These are phyloP conservation scores for Talaromyces sp. DNA, from an alignment of 2,329 filamentous ascomycete species.

Conservation along the genomic window DNA sequence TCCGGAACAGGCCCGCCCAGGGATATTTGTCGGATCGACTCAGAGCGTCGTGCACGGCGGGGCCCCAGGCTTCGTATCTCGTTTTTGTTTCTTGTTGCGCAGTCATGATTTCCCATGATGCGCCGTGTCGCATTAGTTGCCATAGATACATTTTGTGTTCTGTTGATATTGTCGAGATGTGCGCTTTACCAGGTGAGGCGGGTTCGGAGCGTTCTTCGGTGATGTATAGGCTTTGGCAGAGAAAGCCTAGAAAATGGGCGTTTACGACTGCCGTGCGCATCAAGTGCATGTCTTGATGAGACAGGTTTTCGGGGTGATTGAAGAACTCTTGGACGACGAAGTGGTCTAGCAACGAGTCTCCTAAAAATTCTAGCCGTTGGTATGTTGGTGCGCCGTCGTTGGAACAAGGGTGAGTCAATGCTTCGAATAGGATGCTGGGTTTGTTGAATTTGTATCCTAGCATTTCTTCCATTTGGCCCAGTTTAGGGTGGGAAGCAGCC, in stretches of 20 bases:
- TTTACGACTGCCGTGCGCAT: slow-evolving; percentile 74
- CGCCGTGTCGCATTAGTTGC: slow-evolving; percentile 62
- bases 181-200: slow-evolving; percentile 18
- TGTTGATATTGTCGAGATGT: slow-evolving; percentile 21
- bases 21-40: slow-evolving; percentile 57
- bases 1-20: slow-evolving; percentile 64
- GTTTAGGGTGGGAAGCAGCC: slow-evolving; percentile 39
- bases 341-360: slow-evolving; percentile 78
- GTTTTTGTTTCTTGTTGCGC: slow-evolving; percentile 43
- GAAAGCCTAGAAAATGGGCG: slow-evolving; percentile 70
- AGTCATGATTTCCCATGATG: slow-evolving; percentile 41
- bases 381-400: slow-evolving; percentile 51
- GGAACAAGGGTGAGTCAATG: slow-evolving; percentile 70
- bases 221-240: slow-evolving; percentile 55
- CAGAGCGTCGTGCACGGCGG: slow-evolving; percentile 49
- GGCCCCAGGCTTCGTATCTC: slow-evolving; percentile 48
- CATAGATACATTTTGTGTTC: slow-evolving; percentile 51
- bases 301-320: slow-evolving; percentile 35
- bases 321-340: slow-evolving; percentile 64
- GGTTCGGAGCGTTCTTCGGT: slow-evolving; percentile 18
- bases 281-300: slow-evolving; percentile 64
- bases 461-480: slow-evolving; percentile 54
- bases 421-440: slow-evolving; percentile 65
- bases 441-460: slow-evolving; percentile 68
- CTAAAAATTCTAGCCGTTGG: slow-evolving; percentile 81